phyloP scores from a whole-genome alignment of 768 basidiomycete species.

The Lentinula lateritia region DNA sequence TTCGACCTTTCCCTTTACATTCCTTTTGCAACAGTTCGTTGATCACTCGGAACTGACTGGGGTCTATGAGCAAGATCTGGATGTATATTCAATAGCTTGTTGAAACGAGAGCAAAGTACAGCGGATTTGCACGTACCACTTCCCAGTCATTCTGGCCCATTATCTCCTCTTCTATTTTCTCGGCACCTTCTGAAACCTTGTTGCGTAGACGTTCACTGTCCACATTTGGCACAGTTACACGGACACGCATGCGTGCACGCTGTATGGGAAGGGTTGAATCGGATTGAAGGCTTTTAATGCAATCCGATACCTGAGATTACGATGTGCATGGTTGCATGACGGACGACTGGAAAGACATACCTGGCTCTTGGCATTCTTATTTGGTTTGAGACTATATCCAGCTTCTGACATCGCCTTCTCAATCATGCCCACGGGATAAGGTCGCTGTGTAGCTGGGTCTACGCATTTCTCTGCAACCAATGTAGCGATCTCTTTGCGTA shows the following conservation, averaged over 20 bases:
- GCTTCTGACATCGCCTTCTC: conserved; percentile 97
- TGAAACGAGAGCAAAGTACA: too few relatives aligned
- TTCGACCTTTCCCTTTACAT: conserved; percentile 78
- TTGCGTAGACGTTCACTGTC: conserved; percentile 69
- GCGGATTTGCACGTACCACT: conserved; percentile 49
- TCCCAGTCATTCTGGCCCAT: conserved; percentile 76
- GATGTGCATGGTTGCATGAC: background rate
- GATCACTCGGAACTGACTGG: conserved; percentile 83
- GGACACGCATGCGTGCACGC: conserved; percentile 88
- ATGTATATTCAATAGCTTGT: background rate
- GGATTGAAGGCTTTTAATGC: conserved; percentile 77
- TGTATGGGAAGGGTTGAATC: conserved; percentile 89
- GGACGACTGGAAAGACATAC: conserved; percentile 29
- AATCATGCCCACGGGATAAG: conserved; percentile 92
- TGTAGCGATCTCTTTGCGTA: conserved; percentile 88
- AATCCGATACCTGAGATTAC: conserved; percentile 71
- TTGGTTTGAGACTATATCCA: conserved; percentile 83
- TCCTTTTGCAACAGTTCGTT: conserved; percentile 89
- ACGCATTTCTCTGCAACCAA: conserved; percentile 95
- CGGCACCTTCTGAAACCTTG: conserved; percentile 65
- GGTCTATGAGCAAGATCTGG: conserved; percentile 90
- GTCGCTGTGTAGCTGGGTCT: conserved; percentile 82
- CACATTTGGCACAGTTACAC: conserved; percentile 63
- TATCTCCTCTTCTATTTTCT: conserved; percentile 82
- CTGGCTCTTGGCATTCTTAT: conserved; percentile 94